These are phyloP conservation scores for Colletotrichum salicis DNA, from an alignment of 2,329 filamentous ascomycete species.

Conservation along the genomic window DNA sequence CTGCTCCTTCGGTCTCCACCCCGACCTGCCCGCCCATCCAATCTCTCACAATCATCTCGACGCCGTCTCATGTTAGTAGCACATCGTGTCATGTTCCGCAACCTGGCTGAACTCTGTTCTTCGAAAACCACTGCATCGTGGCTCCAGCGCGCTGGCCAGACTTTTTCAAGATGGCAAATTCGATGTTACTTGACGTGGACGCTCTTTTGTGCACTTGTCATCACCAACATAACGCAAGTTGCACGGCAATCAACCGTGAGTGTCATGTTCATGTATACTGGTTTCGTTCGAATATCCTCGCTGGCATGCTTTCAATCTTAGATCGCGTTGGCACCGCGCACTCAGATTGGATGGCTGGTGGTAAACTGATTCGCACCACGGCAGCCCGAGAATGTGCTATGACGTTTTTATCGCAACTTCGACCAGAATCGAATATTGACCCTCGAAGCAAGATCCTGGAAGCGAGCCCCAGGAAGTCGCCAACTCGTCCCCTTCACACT, in stretches of 20 bases:
- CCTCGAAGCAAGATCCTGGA: not conserved
- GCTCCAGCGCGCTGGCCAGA: not conserved
- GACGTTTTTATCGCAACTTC: not conserved
- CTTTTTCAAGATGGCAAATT: not conserved
- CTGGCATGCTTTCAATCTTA: not conserved
- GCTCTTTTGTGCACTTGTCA: too few relatives aligned
- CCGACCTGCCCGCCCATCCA: conserved; percentile 11
- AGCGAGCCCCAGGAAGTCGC: too few relatives aligned
- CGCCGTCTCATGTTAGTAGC: conserved; percentile 29
- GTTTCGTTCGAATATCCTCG: not conserved
- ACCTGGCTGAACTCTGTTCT: conserved; percentile 21
- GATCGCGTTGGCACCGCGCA: not conserved
- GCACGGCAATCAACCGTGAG: too few relatives aligned
- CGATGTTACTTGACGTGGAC: not conserved
- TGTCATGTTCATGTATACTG: too few relatives aligned
- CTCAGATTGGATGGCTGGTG: not conserved
- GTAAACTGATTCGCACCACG: not conserved
- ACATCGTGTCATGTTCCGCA: conserved; percentile 9
- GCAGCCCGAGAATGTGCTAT: not conserved
- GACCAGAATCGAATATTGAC: not conserved
- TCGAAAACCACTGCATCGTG: not conserved
- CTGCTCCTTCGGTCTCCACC: conserved; percentile 7
- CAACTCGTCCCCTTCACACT: not conserved
- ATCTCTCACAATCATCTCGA: conserved; percentile 13
- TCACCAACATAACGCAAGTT: too few relatives aligned